These are phyloP conservation scores for Hypoxylon cercidicola DNA, from an alignment of 495 filamentous ascomycete genomes.

Conservation along the genomic window DNA sequence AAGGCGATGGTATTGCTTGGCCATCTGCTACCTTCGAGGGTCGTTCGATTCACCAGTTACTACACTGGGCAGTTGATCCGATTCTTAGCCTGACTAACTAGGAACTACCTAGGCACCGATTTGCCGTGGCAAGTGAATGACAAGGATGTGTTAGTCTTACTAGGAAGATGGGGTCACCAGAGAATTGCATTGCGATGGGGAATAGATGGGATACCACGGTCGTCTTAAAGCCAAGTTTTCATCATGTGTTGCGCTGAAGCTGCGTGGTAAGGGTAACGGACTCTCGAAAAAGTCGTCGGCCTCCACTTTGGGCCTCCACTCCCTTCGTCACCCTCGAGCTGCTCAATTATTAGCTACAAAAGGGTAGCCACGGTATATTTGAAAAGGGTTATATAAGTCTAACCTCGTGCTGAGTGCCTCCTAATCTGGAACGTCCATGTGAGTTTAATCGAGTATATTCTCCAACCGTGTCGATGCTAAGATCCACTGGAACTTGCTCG, in stretches of 20 bases:
- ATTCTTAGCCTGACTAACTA: conserved; percentile 7
- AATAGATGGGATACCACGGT: conserved; percentile 1
- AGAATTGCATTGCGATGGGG: conserved; percentile 12
- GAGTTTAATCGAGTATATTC: no score
- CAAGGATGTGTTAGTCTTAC: conserved; percentile 22
- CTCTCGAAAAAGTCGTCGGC: neutral
- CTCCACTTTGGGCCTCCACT: neutral
- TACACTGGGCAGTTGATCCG: conserved; percentile 25
- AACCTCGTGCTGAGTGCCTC: no score
- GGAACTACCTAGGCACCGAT: conserved; percentile 6
- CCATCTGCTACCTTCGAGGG: neutral
- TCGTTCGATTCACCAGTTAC: conserved; percentile 4
- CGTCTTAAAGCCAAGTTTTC: neutral
- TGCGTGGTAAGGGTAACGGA: neutral
- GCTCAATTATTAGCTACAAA: neutral
- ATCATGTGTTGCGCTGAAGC: neutral
- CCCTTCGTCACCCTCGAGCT: neutral
- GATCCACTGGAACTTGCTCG: neutral
- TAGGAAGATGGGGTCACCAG: conserved; percentile 5
- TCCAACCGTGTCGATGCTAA: neutral
- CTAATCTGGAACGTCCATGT: no score
- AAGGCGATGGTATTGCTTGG: neutral
- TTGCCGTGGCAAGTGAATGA: conserved; percentile 1
- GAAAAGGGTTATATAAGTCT: no score
- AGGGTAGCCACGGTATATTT: neutral